Conservation (phyloP, 768 basidiomycete species). For the Leccinum fibrillosum region DNA sequence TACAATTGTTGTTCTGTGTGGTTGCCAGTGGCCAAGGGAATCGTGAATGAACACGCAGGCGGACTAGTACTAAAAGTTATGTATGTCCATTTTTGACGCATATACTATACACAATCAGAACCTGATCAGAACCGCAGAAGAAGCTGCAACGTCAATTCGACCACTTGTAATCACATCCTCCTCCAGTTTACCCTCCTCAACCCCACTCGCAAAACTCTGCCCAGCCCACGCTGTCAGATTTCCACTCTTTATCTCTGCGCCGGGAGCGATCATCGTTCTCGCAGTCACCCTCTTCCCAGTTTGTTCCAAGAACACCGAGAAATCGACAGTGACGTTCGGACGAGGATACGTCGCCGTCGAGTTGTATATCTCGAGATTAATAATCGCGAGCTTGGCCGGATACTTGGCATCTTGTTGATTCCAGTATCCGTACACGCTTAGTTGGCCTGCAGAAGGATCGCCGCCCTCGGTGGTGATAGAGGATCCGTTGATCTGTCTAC, state of each 20-base stretch:
- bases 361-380: slow-evolving; percentile 53
- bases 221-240: slow-evolving; percentile 50
- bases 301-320: slow-evolving; percentile 38
- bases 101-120: background rate
- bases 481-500: slow-evolving; percentile 49
- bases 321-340: slow-evolving; percentile 44
- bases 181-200: slow-evolving; percentile 34
- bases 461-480: slow-evolving; percentile 50
- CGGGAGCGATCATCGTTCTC: slow-evolving; percentile 44
- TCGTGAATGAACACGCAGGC: background rate
- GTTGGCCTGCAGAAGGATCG: slow-evolving; percentile 44
- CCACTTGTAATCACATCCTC: slow-evolving; percentile 39
- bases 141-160: slow-evolving; percentile 35
- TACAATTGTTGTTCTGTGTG: background rate
- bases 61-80: too few species aligned
- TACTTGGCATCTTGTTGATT: slow-evolving; percentile 30
- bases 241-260: slow-evolving; percentile 43
- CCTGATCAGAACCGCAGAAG: slow-evolving; percentile 36
- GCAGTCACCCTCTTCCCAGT: slow-evolving; percentile 32
- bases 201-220: slow-evolving; percentile 41
- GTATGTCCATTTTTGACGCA: background rate
- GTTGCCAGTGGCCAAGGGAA: background rate
- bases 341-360: slow-evolving; percentile 41
- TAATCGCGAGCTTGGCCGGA: slow-evolving; percentile 45
- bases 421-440: slow-evolving; percentile 54